phyloP scores from a whole-genome alignment of 352 stramenopile genomes.

The Pythium sp. region DNA sequence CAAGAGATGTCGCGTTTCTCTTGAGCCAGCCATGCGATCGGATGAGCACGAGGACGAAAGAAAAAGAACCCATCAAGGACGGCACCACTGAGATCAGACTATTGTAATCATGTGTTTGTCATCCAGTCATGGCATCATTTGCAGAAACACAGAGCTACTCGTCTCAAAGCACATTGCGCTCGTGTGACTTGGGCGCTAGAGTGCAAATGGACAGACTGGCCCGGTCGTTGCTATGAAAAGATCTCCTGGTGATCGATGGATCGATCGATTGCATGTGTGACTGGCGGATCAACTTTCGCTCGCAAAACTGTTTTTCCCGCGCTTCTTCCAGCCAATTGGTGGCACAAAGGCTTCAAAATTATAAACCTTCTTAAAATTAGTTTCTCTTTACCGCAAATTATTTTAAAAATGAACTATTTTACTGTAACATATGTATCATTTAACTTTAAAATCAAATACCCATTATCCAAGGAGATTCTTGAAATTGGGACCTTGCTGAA shows the following conservation, averaged over 20 bases:
- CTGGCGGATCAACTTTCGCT: background rate
- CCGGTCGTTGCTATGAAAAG: background rate
- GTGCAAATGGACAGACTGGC: background rate
- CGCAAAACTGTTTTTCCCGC: slow-evolving; percentile 16
- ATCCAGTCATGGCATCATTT: background rate
- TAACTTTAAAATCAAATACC: background rate
- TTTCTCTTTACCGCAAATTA: too few species aligned
- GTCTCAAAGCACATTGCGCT: background rate
- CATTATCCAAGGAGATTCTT: background rate
- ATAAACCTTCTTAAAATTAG: slow-evolving; percentile 1
- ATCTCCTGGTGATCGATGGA: background rate
- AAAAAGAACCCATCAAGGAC: slow-evolving; percentile 8
- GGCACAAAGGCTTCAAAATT: background rate
- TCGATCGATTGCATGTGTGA: background rate
- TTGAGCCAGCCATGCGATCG: slow-evolving; percentile 2
- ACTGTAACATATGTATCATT: too few species aligned
- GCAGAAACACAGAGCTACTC: background rate
- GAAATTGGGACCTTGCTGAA: background rate
- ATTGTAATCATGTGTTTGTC: background rate
- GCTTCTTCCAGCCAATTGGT: slow-evolving; percentile 12
- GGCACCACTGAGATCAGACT: background rate
- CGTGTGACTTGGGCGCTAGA: background rate
- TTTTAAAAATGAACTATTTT: too few species aligned
- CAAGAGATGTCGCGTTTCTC: slow-evolving; percentile 7
- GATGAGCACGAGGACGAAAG: background rate